Conservation (phyloP, 306 rosid genomes). For the Acacia melanoxylon region DNA sequence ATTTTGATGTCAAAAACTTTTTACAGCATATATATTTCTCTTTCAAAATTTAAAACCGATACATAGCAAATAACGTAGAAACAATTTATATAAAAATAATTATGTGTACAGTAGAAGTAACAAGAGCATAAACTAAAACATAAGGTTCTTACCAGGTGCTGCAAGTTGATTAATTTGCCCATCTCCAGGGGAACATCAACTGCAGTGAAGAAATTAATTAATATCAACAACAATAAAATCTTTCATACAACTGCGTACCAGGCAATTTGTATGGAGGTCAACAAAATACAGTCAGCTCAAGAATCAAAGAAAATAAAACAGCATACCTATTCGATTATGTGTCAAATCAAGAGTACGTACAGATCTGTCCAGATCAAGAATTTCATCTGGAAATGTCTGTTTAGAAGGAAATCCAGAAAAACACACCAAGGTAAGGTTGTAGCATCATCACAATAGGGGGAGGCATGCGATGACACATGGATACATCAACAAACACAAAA, state of each 20-base stretch:
- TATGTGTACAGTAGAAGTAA: not conserved
- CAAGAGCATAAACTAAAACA: slow-evolving; percentile 23
- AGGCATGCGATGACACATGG: not conserved
- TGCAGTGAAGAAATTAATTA: slow-evolving; percentile 43
- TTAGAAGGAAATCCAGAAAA: slow-evolving; percentile 16
- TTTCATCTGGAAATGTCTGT: slow-evolving; percentile 84
- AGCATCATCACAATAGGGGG: not conserved
- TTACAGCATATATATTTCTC: not conserved
- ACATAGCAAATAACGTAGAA: not conserved
- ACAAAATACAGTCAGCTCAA: not conserved
- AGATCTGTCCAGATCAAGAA: slow-evolving; percentile 71
- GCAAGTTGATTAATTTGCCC: slow-evolving; percentile 76
- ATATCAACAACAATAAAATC: not conserved
- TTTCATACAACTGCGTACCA: not conserved
- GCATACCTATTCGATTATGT: slow-evolving; percentile 74
- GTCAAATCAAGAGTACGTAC: slow-evolving; percentile 90
- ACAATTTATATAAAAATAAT: not conserved
- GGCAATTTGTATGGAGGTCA: slow-evolving; percentile 11
- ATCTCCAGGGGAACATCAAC: slow-evolving; percentile 82
- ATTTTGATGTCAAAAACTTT: slow-evolving; percentile 7
- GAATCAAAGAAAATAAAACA: slow-evolving; percentile 1
- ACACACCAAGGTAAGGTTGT: slow-evolving; percentile 16
- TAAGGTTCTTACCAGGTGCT: slow-evolving; percentile 66
- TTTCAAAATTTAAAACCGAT: not conserved
- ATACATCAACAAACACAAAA: not conserved